Base-by-base conservation (phyloP, 352 stramenopile species). In the Phytophthora constricta region DNA sequence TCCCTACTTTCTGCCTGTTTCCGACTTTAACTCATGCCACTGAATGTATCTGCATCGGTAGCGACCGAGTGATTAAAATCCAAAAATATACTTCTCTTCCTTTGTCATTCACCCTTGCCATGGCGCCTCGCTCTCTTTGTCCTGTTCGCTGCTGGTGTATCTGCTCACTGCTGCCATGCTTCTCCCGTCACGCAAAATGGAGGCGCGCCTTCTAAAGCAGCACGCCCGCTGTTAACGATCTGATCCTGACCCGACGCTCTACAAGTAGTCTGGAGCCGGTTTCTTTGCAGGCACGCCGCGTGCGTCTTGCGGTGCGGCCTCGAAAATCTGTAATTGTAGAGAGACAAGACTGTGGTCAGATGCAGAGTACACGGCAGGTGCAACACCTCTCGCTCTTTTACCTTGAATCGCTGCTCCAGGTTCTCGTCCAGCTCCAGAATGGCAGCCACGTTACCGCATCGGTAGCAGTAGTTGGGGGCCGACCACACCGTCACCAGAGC, bases 241-340 rank as follows among this genome's bases (percentile, higher is more conserved):
- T 50, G 52, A 25, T 27, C 26, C 22, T 31, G n/a, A n/a, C n/a
- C n/a, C n/a, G 26, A 60, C 42, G 22, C 33, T 51, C 90, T 95
- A 99, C 72, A 99, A 99, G 85, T 99, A 99, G 77, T 99, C 98
- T 14, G 97, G 97, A 19, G 97, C 96, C 37, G 98, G 97, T 77
- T 99, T n/a, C n/a, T 99, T 99, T 41, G 97, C 90, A 31, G 97
- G 97, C 19, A 99, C 96, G 20, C 97, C 97, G 65, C 98, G 87
- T 5, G 91, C 94, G 60, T 99, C 97, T 76, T 99, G 96, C 39
- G 98, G 97, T 10, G 97, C 97, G 3, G 98, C 97, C 78, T 99
- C 97, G 76, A 99, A 99, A 71, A 99, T 99, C 85, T 97, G 45
- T n/a, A 71, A 48, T 58, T 17, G 51, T 51, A 51, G 57, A 54